Percentiles rank a stretch among this genome's conserved stretches.
Conservation (phyloP, 176 grass and related monocot genomes). For the Paspalum vaginatum region DNA sequence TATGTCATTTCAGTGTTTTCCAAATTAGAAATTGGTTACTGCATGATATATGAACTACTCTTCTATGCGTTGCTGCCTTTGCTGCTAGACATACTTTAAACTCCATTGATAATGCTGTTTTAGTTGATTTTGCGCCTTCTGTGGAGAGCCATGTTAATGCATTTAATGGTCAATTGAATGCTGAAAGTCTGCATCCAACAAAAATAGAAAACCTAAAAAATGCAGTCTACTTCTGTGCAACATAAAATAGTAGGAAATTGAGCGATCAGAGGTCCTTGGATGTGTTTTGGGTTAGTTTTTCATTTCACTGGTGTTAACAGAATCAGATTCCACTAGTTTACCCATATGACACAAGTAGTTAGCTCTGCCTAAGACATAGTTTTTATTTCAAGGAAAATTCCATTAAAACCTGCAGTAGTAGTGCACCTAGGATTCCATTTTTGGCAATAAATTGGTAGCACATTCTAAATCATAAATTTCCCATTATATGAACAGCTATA, state of each 20-base stretch:
- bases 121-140: background rate
- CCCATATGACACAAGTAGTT: background rate
- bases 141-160: background rate
- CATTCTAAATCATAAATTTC: background rate
- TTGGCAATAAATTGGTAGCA: conserved; percentile 6
- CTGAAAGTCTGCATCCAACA: background rate
- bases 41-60: background rate
- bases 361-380: background rate
- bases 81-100: conserved; percentile 4
- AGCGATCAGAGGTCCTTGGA: background rate
- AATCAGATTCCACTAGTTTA: background rate
- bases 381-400: background rate
- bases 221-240: background rate
- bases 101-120: conserved; percentile 5
- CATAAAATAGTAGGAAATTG: background rate
- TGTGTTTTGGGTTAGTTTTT: conserved; percentile 14
- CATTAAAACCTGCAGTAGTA: background rate
- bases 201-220: background rate
- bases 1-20: conserved; percentile 11
- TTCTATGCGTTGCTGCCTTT: conserved; percentile 5
- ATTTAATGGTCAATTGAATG: conserved; percentile 6
- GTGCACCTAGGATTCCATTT: conserved; percentile 6
- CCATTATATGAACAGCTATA: background rate
- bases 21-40: conserved; percentile 18
- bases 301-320: background rate